Conservation (phyloP, 1,284 basidiomycete genomes). For the Takashimella koratensis region DNA sequence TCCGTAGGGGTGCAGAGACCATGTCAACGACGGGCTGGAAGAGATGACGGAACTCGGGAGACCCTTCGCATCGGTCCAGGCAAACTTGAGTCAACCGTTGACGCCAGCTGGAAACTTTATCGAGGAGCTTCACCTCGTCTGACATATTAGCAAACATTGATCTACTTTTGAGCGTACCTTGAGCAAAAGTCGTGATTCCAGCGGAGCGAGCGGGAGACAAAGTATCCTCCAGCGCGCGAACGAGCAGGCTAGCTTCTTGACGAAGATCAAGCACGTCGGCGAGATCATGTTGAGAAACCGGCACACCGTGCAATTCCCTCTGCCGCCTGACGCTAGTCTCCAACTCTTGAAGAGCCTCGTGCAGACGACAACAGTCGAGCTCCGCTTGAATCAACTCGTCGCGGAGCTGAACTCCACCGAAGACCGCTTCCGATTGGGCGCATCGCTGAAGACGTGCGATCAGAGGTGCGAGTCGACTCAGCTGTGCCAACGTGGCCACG, state of each 20-base stretch:
- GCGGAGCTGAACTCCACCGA: constrained; percentile 17
- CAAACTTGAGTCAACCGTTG: constrained; percentile 1
- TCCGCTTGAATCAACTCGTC: constrained; percentile 19
- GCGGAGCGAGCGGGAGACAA: constrained; percentile 17
- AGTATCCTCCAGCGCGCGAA: constrained; percentile 19
- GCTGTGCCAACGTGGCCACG: constrained; percentile 7
- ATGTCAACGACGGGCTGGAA: constrained; percentile 55
- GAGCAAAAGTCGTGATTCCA: constrained; percentile 23
- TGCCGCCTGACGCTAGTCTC: constrained; percentile 33
- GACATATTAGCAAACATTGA: neutral
- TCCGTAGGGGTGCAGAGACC: constrained; percentile 36
- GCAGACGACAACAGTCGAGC: constrained; percentile 17
- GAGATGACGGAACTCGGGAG: constrained; percentile 54
- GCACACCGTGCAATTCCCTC: constrained; percentile 31
- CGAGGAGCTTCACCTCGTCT: constrained; percentile 21
- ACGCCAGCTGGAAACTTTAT: constrained; percentile 8
- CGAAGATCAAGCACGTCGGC: constrained; percentile 24
- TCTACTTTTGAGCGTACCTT: constrained; percentile 13
- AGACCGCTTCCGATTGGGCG: constrained; percentile 16
- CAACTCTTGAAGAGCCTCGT: constrained; percentile 29
- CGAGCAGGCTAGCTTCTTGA: constrained; percentile 20
- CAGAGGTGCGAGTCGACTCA: neutral
- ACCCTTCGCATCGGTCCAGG: constrained; percentile 6
- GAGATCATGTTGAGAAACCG: constrained; percentile 20
- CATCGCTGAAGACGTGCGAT: constrained; percentile 19